Evolutionary conservation across 176 grass and related monocot genomes (phyloP).

Genomic region (Lolium multiflorum): DNA sequence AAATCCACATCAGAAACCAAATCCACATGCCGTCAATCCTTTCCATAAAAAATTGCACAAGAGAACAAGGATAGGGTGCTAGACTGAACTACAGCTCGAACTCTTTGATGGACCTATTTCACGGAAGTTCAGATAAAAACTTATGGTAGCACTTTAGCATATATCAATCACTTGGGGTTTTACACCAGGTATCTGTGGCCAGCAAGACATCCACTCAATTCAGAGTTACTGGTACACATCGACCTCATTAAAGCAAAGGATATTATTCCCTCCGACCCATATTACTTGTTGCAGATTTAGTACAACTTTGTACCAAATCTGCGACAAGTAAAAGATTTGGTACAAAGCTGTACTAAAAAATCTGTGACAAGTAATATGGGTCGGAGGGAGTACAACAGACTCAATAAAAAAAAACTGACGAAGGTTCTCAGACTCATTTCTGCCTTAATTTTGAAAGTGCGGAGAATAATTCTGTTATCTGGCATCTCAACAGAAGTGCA

Average conservation of each 20-base stretch:
- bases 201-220: conserved; percentile 7
- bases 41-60: too few species aligned
- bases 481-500: background rate
- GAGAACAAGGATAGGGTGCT: background rate
- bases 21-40: too few species aligned
- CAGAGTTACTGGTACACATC: background rate
- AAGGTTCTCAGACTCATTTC: background rate
- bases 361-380: too few species aligned
- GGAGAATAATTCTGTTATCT: background rate
- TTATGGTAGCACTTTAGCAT: background rate
- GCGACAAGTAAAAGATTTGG: too few species aligned
- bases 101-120: conserved; percentile 3
- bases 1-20: too few species aligned
- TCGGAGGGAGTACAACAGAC: too few species aligned
- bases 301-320: too few species aligned
- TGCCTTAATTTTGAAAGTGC: background rate
- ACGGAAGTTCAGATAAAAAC: background rate
- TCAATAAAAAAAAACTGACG: too few species aligned
- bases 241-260: conserved; percentile 18
- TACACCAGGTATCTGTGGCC: background rate
- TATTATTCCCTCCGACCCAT: too few species aligned
- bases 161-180: background rate
- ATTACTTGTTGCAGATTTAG: too few species aligned
- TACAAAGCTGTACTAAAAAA: too few species aligned
- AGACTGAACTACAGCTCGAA: background rate